Evolutionary conservation across 2,329 filamentous ascomycete species (phyloP).

Genomic region (Juglanconis sp.): DNA sequence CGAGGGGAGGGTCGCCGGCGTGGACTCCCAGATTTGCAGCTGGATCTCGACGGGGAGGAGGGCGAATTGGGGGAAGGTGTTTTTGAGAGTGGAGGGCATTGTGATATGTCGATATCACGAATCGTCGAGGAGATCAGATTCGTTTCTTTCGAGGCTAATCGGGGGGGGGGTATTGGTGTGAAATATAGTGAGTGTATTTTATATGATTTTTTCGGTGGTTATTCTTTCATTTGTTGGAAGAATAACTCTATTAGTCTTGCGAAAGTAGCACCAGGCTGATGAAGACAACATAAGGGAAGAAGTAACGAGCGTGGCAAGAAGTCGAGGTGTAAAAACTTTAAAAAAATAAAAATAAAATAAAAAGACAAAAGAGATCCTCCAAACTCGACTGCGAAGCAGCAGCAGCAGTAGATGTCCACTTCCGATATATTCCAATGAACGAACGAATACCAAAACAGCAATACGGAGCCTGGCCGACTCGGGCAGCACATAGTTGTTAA

Average conservation of each 20-base stretch:
- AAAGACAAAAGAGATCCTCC: background rate
- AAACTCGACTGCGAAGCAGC: background rate
- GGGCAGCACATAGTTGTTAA: background rate
- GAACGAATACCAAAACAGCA: too few relatives aligned
- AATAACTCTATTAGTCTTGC: background rate
- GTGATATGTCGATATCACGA: background rate
- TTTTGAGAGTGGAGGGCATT: conserved; percentile 4
- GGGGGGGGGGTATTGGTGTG: background rate
- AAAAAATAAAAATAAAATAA: background rate
- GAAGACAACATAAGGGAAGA: background rate
- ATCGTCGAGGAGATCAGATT: background rate
- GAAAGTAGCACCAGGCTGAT: conserved; percentile 3
- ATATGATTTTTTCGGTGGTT: background rate
- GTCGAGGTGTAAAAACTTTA: background rate
- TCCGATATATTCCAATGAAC: too few relatives aligned
- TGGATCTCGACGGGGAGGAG: conserved; percentile 23
- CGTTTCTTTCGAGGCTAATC: background rate
- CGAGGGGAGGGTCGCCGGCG: conserved; percentile 17
- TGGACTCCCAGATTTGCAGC: conserved; percentile 22
- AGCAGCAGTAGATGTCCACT: background rate
- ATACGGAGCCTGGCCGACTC: too few relatives aligned
- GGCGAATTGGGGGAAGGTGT: conserved; percentile 19
- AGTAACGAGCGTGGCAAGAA: background rate
- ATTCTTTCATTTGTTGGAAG: background rate
- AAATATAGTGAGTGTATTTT: too few relatives aligned